Evolutionary conservation across 1,139 yeast species (phyloP), one percentile per base, ranked within the genome.

Genomic region (Geotrichum cucujoidarum): DNA sequence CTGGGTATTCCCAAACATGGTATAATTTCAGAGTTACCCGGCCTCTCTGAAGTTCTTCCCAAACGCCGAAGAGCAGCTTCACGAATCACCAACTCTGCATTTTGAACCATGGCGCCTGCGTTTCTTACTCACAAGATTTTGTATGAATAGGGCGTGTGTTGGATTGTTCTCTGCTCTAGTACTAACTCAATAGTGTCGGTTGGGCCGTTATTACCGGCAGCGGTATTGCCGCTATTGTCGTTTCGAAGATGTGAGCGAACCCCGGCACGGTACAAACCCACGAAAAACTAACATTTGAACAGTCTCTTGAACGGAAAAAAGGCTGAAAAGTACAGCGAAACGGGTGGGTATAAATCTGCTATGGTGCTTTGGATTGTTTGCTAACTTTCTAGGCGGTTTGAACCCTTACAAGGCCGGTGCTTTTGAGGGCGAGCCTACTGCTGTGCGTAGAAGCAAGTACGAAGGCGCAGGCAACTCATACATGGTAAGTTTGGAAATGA

Each of bases 391-490:
- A n/a, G n/a, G n/a, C 56, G 24, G 52, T 51, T 18, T 56, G 58
- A 24, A 24, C 14, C 52, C 53, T n/a, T 48, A 51, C 14, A 59
- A 58, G 17, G 70, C 71, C 8, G 71, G 71, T 11, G 58, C 67
- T 21, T 67, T 55, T 50, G 60, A 58, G n/a, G 70, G 70, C 18
- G 60, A 55, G 33, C 54, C 63, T 1, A 55, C 61, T 3, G 62
- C 60, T 30, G 56, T 60, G 51, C 55, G 71, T 37, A 63, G 61
- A 51, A 62, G 67, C 42, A 62, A 62, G 42, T 67, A 64, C 51
- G 67, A 67, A 45, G 71, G 71, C 1, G 71, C 68, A 4, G 71
- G 71, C 3, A 60, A 60, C 53, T 58, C 69, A 7, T 62, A 59
- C 46, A 49, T 66, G 54, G 69, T 57, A 52, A 39, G 62, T 43